Base-by-base conservation (phyloP, 129 eudicot genomes). In the Tagetes patula region DNA sequence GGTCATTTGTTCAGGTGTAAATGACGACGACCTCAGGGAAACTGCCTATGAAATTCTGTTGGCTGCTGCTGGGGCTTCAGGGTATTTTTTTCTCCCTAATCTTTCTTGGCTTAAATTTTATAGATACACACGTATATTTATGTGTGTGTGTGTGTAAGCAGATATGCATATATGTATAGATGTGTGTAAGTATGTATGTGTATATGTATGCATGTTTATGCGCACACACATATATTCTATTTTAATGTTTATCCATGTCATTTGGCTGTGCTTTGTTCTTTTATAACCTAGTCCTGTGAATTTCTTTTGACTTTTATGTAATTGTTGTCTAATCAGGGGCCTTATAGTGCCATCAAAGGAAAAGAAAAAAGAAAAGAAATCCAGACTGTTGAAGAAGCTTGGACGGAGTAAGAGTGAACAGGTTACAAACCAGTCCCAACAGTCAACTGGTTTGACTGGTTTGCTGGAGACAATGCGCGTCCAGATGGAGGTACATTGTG, bases 41-140 rank as follows among this genome's bases (percentile, higher is more conserved):
- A 83, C 95, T 14, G 97, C 97, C 50, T 95, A 85, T 69, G 99
- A 95, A 70, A 83, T 91, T 73, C 95, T 95, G 38, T 85, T 95
- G 74, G 97, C 95, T 50, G 86, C 88, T 78, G 99, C 99, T 65
- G 99, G 99, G 74, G 97, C 99, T 86, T 86, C 97, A 64, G 99
- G 99, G 99, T 95, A 95, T 87, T 79, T 78, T 72, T 53, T 46
- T 43, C 38, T 56, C 40, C 62, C 71, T 54, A 42, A 38, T 39
- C 40, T 70, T 12, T 67, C 62, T 52, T 77, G 67, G 39, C 70
- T 75, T 67, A 66, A 38, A 48, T 6, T 47, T 60, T 49, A 33
- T 36, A 12, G 7, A 64, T 11, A 58, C 10, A 54, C 34, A 33
- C 39, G 9, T 58, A 58, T 11, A 58, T 3, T 14, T 10, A 33